These are phyloP conservation scores for Salix arbutifolia DNA, from an alignment of 345 rosid species.

Conservation along the genomic window DNA sequence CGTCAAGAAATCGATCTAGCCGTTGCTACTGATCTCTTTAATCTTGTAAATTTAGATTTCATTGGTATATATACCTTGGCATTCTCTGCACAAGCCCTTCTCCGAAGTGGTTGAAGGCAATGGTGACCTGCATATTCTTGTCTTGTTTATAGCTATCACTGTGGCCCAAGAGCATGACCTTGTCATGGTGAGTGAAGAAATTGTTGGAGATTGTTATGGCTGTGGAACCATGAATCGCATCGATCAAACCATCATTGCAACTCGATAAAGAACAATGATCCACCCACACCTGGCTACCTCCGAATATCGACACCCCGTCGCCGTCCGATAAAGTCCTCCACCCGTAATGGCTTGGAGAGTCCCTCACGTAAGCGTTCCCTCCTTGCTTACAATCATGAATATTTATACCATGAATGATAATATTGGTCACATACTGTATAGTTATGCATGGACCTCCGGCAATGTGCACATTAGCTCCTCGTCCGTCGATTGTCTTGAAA, in stretches of 20 bases:
- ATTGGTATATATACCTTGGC: constrained; percentile 19
- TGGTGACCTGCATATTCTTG: constrained; percentile 29
- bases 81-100: constrained; percentile 35
- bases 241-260: constrained; percentile 28
- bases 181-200: constrained; percentile 26
- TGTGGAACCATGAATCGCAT: constrained; percentile 29
- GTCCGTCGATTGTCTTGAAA: constrained; percentile 30
- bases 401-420: constrained; percentile 28
- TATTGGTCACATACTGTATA: constrained; percentile 28
- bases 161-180: constrained; percentile 34
- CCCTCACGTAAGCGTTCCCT: constrained; percentile 32
- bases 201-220: constrained; percentile 29
- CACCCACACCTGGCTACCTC: constrained; percentile 33
- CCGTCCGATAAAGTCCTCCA: constrained; percentile 35
- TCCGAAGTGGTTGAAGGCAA: constrained; percentile 33
- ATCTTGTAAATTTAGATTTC: not conserved
- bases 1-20: not conserved
- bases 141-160: constrained; percentile 21
- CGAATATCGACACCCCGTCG: constrained; percentile 28
- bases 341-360: constrained; percentile 25
- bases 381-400: constrained; percentile 29
- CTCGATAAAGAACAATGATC: constrained; percentile 30
- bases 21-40: not conserved
- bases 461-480: constrained; percentile 28
- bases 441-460: constrained; percentile 31